phyloP scores from a whole-genome alignment of 2,329 filamentous ascomycete genomes.

The Harringtonia aguacate region DNA sequence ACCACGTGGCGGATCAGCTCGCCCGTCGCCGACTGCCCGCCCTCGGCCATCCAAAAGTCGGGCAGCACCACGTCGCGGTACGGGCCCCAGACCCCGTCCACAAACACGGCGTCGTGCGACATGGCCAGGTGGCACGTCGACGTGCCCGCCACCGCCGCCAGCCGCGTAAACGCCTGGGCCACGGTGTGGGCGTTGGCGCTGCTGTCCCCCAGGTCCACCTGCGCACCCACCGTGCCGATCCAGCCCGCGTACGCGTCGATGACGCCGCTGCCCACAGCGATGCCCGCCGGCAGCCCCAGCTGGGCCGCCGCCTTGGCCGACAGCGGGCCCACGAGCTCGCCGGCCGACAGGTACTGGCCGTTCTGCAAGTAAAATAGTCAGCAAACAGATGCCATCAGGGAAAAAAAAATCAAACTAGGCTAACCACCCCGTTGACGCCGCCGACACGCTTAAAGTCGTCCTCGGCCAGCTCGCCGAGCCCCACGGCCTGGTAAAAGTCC shows the following conservation, averaged over 20 bases:
- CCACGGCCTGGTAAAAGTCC: slow-evolving; percentile 81
- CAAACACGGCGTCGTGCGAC: slow-evolving; percentile 87
- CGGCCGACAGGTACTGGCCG: slow-evolving; percentile 81
- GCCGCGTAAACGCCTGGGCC: slow-evolving; percentile 82
- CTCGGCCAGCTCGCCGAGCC: slow-evolving; percentile 71
- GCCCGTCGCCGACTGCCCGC: slow-evolving; percentile 91
- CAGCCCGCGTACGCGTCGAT: slow-evolving; percentile 98
- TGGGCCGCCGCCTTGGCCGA: slow-evolving; percentile 75
- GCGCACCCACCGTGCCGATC: slow-evolving; percentile 98
- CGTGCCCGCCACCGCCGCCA: slow-evolving; percentile 90
- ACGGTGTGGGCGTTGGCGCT: slow-evolving; percentile 64
- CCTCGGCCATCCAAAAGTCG: slow-evolving; percentile 92
- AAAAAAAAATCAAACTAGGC: slow-evolving; percentile 36
- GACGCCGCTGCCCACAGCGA: slow-evolving; percentile 89
- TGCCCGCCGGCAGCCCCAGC: slow-evolving; percentile 74
- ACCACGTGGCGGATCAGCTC: slow-evolving; percentile 90
- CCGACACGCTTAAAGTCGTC: slow-evolving; percentile 91
- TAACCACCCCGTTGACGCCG: slow-evolving; percentile 88
- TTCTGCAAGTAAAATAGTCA: slow-evolving; percentile 50
- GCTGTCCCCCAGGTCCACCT: slow-evolving; percentile 64
- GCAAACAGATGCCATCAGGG: neutral
- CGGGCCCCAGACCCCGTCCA: slow-evolving; percentile 91
- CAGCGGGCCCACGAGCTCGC: slow-evolving; percentile 77
- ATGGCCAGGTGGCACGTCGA: slow-evolving; percentile 97
- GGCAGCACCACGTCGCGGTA: slow-evolving; percentile 91